Base-by-base conservation (phyloP, 176 grass and related monocot species). In the Oryza australiensis region DNA sequence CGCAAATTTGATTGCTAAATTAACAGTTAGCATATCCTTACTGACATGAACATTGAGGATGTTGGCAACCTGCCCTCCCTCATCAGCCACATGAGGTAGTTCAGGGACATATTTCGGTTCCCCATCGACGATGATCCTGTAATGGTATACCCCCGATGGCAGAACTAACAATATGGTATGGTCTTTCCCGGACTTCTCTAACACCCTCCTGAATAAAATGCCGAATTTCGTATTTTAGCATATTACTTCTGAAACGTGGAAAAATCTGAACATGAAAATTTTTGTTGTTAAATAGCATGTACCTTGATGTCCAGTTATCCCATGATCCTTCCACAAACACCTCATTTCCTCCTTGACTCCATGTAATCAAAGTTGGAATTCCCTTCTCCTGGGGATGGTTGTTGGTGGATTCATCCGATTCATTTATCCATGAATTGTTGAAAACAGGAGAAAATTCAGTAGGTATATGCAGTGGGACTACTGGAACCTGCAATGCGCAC, bases 281-380 rank as follows among this genome's bases (percentile, higher is more conserved):
- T 41, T 5, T 68, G 0, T 29, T 42, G 73, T 34, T 33, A 23
- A 8, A 22, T 22, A 79, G 12, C 10, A 82, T 13, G 49, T 83
- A 98, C 95, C 90, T 98, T 49, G 88, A 83, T 72, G 88, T 89
- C 92, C 92, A 95, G 82, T 93, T 93, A 83, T 98, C 92, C 95
- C 95, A 98, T 27, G 95, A 98, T 60, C 95, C 95, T 91, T 98
- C 88, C 33, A 98, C 85, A 68, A 84, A 74, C 23, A 98, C 89
- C 20, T 83, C 87, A 16, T 89, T 93, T 76, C 96, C 96, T 76
- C 88, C 96, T 75, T 86, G 85, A 74, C 63, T 91, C 96, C 96
- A 98, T 65, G 85, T 93, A 75, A 98, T 85, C 37, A 98, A 81
- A 45, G 84, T 91, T 28, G 96, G 90, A 76, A 98, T 93, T 53